Percentiles rank a stretch among this genome's conserved stretches.
These are phyloP conservation scores for Monosporascus sp. DNA, from an alignment of 2,329 filamentous ascomycete genomes.

Conservation along the genomic window DNA sequence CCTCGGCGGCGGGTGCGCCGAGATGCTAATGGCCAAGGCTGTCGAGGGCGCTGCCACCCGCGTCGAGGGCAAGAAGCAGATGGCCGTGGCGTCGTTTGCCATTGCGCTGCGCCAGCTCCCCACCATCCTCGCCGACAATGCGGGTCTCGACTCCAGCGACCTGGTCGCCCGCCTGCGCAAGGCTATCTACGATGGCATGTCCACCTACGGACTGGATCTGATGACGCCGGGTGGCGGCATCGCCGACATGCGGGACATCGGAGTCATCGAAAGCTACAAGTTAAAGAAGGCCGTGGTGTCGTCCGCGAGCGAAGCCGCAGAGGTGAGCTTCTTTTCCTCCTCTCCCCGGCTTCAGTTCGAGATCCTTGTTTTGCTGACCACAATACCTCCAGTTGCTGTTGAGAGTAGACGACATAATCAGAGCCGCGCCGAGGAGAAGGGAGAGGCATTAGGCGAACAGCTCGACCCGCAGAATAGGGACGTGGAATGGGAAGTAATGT, in stretches of 20 bases:
- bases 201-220: constrained; percentile 85
- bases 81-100: constrained; percentile 87
- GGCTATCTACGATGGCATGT: constrained; percentile 91
- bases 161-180: constrained; percentile 87
- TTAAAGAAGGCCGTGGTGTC: constrained; percentile 97
- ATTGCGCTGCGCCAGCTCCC: constrained; percentile 86
- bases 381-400: constrained; percentile 65
- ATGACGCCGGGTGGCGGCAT: constrained; percentile 87
- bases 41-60: constrained; percentile 91
- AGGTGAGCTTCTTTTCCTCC: constrained; percentile 54
- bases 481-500: constrained; percentile 13
- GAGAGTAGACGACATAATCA: constrained; percentile 96
- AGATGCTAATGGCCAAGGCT: constrained; percentile 99
- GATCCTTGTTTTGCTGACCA: not conserved
- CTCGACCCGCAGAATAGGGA: not conserved
- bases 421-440: constrained; percentile 78
- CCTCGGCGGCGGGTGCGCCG: constrained; percentile 89
- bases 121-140: constrained; percentile 96
- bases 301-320: constrained; percentile 91
- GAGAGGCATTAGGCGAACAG: constrained; percentile 60
- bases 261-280: constrained; percentile 98
- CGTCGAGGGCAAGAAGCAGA: constrained; percentile 92
- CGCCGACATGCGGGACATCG: constrained; percentile 90
- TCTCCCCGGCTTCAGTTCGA: not conserved
- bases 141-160: constrained; percentile 91